These are phyloP conservation scores for Amaranthus cruentus DNA, from an alignment of 148 eudicot genomes.

Conservation along the genomic window DNA sequence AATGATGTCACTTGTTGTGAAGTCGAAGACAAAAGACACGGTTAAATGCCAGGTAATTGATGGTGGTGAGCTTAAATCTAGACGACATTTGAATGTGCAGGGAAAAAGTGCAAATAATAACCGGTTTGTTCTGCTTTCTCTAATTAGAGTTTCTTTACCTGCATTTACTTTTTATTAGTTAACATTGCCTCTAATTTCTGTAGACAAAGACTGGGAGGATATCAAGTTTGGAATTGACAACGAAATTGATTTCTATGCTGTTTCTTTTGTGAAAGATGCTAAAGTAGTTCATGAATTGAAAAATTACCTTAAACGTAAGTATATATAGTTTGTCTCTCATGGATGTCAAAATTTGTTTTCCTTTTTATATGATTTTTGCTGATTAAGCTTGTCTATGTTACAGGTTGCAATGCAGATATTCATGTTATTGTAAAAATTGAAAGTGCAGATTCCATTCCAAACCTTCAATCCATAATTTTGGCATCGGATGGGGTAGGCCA, in stretches of 20 bases:
- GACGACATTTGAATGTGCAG: constrained; percentile 91
- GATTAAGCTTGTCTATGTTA: constrained; percentile 15
- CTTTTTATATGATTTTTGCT: background rate
- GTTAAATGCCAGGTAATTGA: constrained; percentile 86
- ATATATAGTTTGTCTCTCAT: constrained; percentile 5
- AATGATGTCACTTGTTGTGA: constrained; percentile 88
- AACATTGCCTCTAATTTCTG: constrained; percentile 8
- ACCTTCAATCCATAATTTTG: constrained; percentile 83
- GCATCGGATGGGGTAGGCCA: constrained; percentile 96
- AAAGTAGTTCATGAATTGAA: constrained; percentile 81
- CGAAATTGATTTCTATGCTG: constrained; percentile 89
- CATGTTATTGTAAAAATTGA: constrained; percentile 86
- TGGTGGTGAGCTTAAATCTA: constrained; percentile 92
- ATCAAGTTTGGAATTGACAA: constrained; percentile 98
- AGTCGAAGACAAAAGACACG: constrained; percentile 67
- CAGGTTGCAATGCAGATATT: constrained; percentile 86
- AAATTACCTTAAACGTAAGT: constrained; percentile 72
- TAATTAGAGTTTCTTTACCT: background rate
- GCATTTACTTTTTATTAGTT: constrained; percentile 3
- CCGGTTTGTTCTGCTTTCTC: constrained; percentile 48
- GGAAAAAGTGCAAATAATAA: constrained; percentile 94
- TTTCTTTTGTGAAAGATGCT: constrained; percentile 95
- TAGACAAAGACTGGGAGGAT: constrained; percentile 99
- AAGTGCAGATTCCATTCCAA: constrained; percentile 95
- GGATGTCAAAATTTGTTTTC: background rate